Percentiles rank a stretch among this genome's conserved stretches.
Evolutionary conservation across 495 filamentous ascomycete genomes (phyloP).

Genomic region (Usnea hakonensis): DNA sequence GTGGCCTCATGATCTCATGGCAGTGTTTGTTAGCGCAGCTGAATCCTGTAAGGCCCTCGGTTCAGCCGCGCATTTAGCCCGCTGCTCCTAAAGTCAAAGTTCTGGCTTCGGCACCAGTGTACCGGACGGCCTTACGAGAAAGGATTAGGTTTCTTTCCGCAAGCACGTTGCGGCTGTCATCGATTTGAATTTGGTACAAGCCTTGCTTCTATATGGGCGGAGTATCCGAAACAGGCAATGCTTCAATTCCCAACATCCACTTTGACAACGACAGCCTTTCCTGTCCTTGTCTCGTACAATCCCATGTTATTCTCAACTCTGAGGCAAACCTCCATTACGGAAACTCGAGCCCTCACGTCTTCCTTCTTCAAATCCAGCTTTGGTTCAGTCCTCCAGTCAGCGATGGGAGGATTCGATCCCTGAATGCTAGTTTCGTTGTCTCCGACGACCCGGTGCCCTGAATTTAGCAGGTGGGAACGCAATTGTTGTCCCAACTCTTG

Average conservation of each 20-base stretch:
- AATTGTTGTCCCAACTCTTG: conserved; percentile 20
- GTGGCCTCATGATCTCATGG: too few relatives aligned
- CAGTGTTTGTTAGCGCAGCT: too few relatives aligned
- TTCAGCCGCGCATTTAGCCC: not conserved
- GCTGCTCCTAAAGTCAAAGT: not conserved
- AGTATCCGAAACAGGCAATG: not conserved
- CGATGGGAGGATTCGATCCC: not conserved
- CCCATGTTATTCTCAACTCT: conserved; percentile 29
- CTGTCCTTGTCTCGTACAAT: conserved; percentile 29
- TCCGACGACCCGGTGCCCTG: conserved; percentile 15
- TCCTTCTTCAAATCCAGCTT: not conserved
- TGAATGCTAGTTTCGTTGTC: conserved; percentile 1
- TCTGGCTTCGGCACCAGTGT: not conserved
- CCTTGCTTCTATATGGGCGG: not conserved
- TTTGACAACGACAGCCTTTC: conserved; percentile 19
- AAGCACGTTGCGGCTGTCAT: not conserved
- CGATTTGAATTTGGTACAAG: not conserved
- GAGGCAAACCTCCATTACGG: conserved; percentile 23
- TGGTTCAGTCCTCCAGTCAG: conserved; percentile 1
- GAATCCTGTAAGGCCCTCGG: not conserved
- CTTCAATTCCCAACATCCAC: conserved; percentile 16
- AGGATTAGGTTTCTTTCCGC: not conserved
- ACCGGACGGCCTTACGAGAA: not conserved
- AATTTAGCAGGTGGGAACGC: conserved; percentile 9
- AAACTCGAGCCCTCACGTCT: conserved; percentile 17